A percentile compares a stretch with the other conserved stretches of the same genome.
phyloP scores from a whole-genome alignment of 352 stramenopile genomes.

The Phytopythium boreale region DNA sequence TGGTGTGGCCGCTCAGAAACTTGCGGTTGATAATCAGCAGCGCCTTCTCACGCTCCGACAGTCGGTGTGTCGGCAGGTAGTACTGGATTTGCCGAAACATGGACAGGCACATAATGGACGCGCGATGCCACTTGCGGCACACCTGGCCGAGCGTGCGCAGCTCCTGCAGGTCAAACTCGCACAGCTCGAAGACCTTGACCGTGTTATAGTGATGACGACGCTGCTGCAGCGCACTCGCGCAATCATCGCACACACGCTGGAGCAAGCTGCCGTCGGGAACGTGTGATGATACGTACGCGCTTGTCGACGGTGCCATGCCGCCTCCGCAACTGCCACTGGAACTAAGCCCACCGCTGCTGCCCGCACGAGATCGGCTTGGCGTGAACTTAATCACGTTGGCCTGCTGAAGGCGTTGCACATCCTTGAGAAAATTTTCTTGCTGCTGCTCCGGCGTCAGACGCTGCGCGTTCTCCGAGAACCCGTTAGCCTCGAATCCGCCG shows the following conservation, averaged over 20 bases:
- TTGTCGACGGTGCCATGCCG: slow-evolving; percentile 17
- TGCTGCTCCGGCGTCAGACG: slow-evolving; percentile 37
- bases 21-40: slow-evolving; percentile 78
- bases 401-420: slow-evolving; percentile 63
- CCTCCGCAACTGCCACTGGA: neutral
- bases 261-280: slow-evolving; percentile 68
- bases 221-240: slow-evolving; percentile 72
- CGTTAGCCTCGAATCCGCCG: slow-evolving; percentile 7
- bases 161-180: slow-evolving; percentile 74
- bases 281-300: slow-evolving; percentile 35
- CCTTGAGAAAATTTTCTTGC: slow-evolving; percentile 69
- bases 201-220: slow-evolving; percentile 85
- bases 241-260: slow-evolving; percentile 83
- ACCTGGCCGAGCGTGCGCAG: slow-evolving; percentile 73
- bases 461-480: slow-evolving; percentile 15
- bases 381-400: slow-evolving; percentile 72
- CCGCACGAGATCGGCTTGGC: slow-evolving; percentile 36
- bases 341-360: slow-evolving; percentile 16
- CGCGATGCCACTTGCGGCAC: slow-evolving; percentile 84
- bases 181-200: slow-evolving; percentile 82
- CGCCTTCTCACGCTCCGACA: slow-evolving; percentile 71
- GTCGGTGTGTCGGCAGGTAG: slow-evolving; percentile 71
- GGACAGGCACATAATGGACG: slow-evolving; percentile 86
- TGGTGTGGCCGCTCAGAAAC: slow-evolving; percentile 74
- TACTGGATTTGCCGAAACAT: slow-evolving; percentile 89